A percentile compares a stretch with the other conserved stretches of the same genome.
Evolutionary conservation across 495 filamentous ascomycete genomes (phyloP).

Genomic region (Amniculicola lignicola): DNA sequence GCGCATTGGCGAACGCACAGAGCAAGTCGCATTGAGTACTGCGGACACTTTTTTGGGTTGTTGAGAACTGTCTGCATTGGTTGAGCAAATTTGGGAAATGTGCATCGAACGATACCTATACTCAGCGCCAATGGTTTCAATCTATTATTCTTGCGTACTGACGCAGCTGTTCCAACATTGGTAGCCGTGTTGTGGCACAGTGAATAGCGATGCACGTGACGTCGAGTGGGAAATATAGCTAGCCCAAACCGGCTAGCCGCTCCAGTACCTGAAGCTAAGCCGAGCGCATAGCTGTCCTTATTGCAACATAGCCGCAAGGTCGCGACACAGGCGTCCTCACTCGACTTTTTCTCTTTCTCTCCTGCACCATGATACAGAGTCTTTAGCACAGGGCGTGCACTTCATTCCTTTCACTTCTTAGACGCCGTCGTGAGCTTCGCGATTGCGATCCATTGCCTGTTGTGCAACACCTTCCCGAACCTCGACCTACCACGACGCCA

Average conservation of each 20-base stretch:
- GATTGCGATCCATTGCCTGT: not conserved
- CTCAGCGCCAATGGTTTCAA: too few species aligned
- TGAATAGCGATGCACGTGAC: too few species aligned
- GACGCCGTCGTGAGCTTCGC: not conserved
- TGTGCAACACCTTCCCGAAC: not conserved
- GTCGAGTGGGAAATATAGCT: too few species aligned
- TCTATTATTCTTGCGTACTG: too few species aligned
- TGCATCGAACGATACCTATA: not conserved
- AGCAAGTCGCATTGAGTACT: conserved; percentile 35
- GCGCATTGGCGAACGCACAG: conserved; percentile 76
- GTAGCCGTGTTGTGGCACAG: too few species aligned
- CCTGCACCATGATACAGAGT: conserved; percentile 22
- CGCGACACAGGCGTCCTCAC: not conserved
- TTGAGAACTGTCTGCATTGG: not conserved
- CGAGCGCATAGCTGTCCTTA: conserved; percentile 29
- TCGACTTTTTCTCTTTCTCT: not conserved
- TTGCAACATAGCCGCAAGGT: conserved; percentile 9
- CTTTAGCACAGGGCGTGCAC: conserved; percentile 22
- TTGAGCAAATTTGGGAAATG: not conserved
- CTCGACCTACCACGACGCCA: not conserved
- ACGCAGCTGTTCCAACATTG: too few species aligned
- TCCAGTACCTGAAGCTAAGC: not conserved
- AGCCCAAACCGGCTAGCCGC: too few species aligned
- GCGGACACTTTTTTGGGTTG: not conserved
- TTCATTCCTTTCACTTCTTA: conserved; percentile 15